Evolutionary conservation across 768 basidiomycete species (phyloP).

Genomic region (Boletus eberwhitei): DNA sequence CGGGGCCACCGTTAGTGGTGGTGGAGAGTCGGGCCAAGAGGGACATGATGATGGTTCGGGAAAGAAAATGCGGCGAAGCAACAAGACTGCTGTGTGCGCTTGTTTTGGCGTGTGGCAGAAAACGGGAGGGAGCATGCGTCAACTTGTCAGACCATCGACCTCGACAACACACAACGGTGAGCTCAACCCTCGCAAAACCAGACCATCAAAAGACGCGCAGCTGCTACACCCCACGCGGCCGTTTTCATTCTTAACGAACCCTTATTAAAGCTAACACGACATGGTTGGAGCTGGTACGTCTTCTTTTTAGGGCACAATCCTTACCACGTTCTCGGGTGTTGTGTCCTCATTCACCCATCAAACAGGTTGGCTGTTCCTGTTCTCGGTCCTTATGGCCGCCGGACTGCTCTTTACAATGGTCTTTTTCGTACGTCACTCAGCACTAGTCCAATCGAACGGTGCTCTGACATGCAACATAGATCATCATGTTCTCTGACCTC

Average conservation of each 20-base stretch:
- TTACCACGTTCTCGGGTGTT: neutral
- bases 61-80: conserved; percentile 5
- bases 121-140: conserved; percentile 6
- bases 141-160: neutral
- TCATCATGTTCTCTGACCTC: conserved; percentile 99
- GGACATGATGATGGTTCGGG: conserved; percentile 23
- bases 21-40: conserved; percentile 30
- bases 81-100: conserved; percentile 14
- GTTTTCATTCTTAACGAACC: neutral
- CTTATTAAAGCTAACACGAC: conserved; percentile 4
- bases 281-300: conserved; percentile 46
- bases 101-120: conserved; percentile 31
- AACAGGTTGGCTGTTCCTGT: conserved; percentile 93
- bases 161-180: neutral
- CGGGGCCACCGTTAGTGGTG: conserved; percentile 29
- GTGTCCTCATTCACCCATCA: neutral
- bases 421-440: conserved; percentile 79
- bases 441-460: neutral
- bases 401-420: conserved; percentile 97
- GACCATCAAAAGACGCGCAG: neutral
- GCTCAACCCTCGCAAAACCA: neutral
- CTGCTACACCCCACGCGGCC: neutral
- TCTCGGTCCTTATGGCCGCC: conserved; percentile 93
- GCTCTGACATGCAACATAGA: conserved; percentile 46
- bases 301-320: neutral